Base-by-base conservation (phyloP, 2,329 filamentous ascomycete species). In the Penicillium rolfsii region DNA sequence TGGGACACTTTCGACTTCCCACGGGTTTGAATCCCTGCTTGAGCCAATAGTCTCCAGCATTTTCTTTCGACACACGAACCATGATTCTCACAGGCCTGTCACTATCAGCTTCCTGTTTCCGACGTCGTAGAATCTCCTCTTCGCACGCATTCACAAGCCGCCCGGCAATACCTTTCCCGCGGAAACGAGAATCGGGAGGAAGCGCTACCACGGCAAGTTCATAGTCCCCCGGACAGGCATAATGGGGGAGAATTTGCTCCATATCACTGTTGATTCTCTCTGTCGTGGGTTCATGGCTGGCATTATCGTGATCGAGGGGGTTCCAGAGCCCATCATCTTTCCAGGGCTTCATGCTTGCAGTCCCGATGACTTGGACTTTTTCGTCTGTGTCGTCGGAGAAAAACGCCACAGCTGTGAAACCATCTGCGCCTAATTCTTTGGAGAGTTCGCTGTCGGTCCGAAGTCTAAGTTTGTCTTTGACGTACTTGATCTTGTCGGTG, bases 291-390 rank as follows among this genome's bases (percentile, higher is more conserved):
- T 58, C 26, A 2, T 50, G 30, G 16, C 30, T 35, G 5, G 19
- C 9, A 26, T 50, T 30, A 8, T 45, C 52, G 16, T 58, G 19
- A 16, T 62, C 46, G 26, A 48, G 38, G 22, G 49, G 58, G 12
- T 8, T 40, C 61, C 59, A 64, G 16, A 59, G 43, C 2, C 54
- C 56, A 22, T 65, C 63, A n/a, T 64, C 57, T 54, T 61, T 59
- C 59, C 63, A 65, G 9, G 36, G 43, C 33, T 65, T 64, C 52
- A 65, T 57, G 46, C 63, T 65, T 11, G 63, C 63, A 5, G 63
- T 64, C 22, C 63, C 63, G 41, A 65, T 59, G 2, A 65, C 52
- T 40, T 65, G 55, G 22, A 9, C 12, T n/a, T 57, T 46, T 22
- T 54, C 53, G 12, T 55, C 43, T 16, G 52, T 12, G 9, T 28